These are phyloP conservation scores for Gossypium turneri DNA, from an alignment of 345 rosid species.

Conservation along the genomic window DNA sequence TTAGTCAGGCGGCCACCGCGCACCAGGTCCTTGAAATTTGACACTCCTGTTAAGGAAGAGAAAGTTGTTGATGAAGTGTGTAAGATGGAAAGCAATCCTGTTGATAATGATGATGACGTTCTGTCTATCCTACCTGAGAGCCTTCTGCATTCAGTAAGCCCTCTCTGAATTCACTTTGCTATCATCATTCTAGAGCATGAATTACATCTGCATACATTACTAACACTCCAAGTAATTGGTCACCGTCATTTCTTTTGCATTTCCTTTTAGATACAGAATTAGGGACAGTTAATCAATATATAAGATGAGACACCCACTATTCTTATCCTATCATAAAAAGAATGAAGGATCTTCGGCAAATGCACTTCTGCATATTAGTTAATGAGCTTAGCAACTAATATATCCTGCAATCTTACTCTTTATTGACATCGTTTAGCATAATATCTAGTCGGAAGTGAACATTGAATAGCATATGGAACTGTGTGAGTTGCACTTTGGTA, in stretches of 20 bases:
- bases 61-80: slow-evolving; percentile 20
- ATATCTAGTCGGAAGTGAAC: neutral
- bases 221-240: neutral
- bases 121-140: slow-evolving; percentile 47
- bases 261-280: neutral
- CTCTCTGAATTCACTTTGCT: slow-evolving; percentile 2
- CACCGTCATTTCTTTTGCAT: neutral
- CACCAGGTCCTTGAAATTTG: slow-evolving; percentile 61
- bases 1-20: slow-evolving; percentile 57
- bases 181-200: neutral
- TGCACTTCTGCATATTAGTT: neutral
- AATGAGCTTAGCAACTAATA: neutral
- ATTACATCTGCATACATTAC: slow-evolving; percentile 4
- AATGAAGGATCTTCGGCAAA: neutral
- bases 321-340: neutral
- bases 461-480: neutral
- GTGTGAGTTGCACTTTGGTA: neutral
- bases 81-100: slow-evolving; percentile 22
- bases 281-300: neutral
- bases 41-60: slow-evolving; percentile 32
- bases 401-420: neutral
- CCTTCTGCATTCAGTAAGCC: slow-evolving; percentile 62
- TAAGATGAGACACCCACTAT: neutral
- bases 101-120: slow-evolving; percentile 27
- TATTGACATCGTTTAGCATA: neutral